Conservation (phyloP, 129 eudicot genomes). For the Smallanthus sonchifolius region DNA sequence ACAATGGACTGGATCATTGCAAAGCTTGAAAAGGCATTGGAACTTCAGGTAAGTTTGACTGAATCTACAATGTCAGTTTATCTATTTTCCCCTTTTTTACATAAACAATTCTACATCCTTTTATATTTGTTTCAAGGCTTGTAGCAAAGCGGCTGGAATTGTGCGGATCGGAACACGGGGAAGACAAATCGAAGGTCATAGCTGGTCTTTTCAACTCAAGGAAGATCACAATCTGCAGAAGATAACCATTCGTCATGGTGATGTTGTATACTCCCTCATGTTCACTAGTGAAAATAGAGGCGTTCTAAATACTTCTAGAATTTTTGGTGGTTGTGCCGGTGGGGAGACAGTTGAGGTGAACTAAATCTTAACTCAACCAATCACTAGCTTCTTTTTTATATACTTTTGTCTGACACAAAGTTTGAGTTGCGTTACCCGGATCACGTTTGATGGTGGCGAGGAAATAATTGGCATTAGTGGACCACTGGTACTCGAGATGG, state of each 20-base stretch:
- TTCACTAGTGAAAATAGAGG: conserved; percentile 1
- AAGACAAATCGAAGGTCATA: not conserved
- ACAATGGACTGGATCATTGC: not conserved
- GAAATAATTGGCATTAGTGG: not conserved
- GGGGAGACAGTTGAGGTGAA: not conserved
- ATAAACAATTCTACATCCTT: too few species aligned
- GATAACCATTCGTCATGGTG: not conserved
- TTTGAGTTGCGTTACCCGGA: not conserved
- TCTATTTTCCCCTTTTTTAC: too few species aligned
- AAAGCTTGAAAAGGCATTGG: not conserved
- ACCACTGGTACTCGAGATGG: not conserved
- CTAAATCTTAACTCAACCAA: not conserved
- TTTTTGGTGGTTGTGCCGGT: not conserved
- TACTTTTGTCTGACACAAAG: not conserved
- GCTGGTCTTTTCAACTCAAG: not conserved
- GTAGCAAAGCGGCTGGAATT: not conserved
- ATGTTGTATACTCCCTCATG: conserved; percentile 3
- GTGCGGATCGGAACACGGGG: not conserved
- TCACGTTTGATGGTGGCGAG: not conserved
- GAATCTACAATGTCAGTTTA: too few species aligned
- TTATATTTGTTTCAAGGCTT: not conserved
- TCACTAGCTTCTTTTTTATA: not conserved
- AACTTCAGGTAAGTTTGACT: not conserved
- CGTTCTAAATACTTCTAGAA: not conserved
- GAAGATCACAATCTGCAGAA: not conserved